A percentile compares a stretch with the other conserved stretches of the same genome.
phyloP scores from a whole-genome alignment of 2,329 filamentous ascomycete genomes.

The Claviceps pusilla region DNA sequence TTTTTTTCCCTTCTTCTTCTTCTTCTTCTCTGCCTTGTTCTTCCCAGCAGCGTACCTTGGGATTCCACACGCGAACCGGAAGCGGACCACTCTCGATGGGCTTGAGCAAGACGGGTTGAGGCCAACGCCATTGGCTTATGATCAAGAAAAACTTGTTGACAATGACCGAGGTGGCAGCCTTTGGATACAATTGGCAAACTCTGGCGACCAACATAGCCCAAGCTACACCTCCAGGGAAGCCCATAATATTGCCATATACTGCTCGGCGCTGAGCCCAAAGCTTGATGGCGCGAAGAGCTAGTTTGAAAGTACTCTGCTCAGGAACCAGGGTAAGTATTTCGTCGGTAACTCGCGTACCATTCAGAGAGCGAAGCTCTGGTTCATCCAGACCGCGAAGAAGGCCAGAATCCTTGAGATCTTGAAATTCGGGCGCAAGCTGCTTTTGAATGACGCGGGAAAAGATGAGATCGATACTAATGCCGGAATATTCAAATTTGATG shows the following conservation, averaged over 20 bases:
- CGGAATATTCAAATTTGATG: slow-evolving; percentile 85
- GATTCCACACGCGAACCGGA: slow-evolving; percentile 85
- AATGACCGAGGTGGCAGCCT: slow-evolving; percentile 74
- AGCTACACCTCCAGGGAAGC: slow-evolving; percentile 89
- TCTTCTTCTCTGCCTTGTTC: neutral
- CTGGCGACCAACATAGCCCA: slow-evolving; percentile 97
- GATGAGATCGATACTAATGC: slow-evolving; percentile 90
- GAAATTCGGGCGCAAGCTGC: slow-evolving; percentile 50
- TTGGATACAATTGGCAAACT: slow-evolving; percentile 90
- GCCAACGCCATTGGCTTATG: slow-evolving; percentile 85
- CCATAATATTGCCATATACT: slow-evolving; percentile 91
- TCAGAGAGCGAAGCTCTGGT: slow-evolving; percentile 72
- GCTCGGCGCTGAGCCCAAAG: slow-evolving; percentile 87
- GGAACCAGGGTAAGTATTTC: slow-evolving; percentile 83
- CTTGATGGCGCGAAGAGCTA: slow-evolving; percentile 83
- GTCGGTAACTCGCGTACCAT: slow-evolving; percentile 86
- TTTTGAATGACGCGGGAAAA: slow-evolving; percentile 61
- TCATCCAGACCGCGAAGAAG: slow-evolving; percentile 78
- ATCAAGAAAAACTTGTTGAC: slow-evolving; percentile 91
- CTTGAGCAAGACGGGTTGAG: slow-evolving; percentile 81
- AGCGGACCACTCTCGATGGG: slow-evolving; percentile 68
- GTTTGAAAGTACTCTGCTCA: slow-evolving; percentile 75
- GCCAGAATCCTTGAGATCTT: slow-evolving; percentile 67
- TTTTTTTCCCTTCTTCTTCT: too few species aligned
- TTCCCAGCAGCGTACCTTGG: slow-evolving; percentile 41